Evolutionary conservation across 495 filamentous ascomycete species (phyloP).

Genomic region (Mytilinidion resinicola): DNA sequence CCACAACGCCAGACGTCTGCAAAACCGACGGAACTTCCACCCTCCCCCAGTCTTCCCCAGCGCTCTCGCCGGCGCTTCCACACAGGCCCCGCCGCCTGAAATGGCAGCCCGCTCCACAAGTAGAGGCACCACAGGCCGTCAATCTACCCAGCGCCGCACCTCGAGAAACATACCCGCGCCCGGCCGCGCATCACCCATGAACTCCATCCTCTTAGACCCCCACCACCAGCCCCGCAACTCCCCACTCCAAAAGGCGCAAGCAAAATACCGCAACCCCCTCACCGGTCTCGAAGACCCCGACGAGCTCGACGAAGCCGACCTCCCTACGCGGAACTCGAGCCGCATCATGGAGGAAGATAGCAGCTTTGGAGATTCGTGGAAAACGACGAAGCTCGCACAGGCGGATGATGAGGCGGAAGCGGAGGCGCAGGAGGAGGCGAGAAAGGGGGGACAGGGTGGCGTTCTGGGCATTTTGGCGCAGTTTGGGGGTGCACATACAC

Average conservation of each 20-base stretch:
- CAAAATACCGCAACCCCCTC: slow-evolving; percentile 41
- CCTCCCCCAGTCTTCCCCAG: slow-evolving; percentile 69
- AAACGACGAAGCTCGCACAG: slow-evolving; percentile 46
- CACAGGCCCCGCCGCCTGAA: slow-evolving; percentile 2
- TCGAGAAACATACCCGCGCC: slow-evolving; percentile 33
- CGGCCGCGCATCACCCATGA: slow-evolving; percentile 50
- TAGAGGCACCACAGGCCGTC: slow-evolving; percentile 39
- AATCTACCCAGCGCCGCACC: slow-evolving; percentile 29
- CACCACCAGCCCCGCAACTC: slow-evolving; percentile 67
- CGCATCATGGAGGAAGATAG: slow-evolving; percentile 48
- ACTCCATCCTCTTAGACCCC: slow-evolving; percentile 73
- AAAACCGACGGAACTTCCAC: slow-evolving; percentile 47
- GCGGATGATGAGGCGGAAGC: slow-evolving; percentile 44
- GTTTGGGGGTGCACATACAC: slow-evolving; percentile 78
- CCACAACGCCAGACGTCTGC: slow-evolving; percentile 8
- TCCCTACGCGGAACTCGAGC: slow-evolving; percentile 32
- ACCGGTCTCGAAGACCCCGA: slow-evolving; percentile 34
- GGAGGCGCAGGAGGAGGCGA: slow-evolving; percentile 40
- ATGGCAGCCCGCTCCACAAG: slow-evolving; percentile 8
- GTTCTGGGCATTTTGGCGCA: slow-evolving; percentile 86
- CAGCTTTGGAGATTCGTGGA: slow-evolving; percentile 60
- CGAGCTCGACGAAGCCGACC: slow-evolving; percentile 40
- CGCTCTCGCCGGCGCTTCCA: slow-evolving; percentile 11
- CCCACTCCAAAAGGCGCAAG: slow-evolving; percentile 39
- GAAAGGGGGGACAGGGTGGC: slow-evolving; percentile 44